Evolutionary conservation across 768 basidiomycete genomes (phyloP).

Genomic region (Termitomyces sp.): DNA sequence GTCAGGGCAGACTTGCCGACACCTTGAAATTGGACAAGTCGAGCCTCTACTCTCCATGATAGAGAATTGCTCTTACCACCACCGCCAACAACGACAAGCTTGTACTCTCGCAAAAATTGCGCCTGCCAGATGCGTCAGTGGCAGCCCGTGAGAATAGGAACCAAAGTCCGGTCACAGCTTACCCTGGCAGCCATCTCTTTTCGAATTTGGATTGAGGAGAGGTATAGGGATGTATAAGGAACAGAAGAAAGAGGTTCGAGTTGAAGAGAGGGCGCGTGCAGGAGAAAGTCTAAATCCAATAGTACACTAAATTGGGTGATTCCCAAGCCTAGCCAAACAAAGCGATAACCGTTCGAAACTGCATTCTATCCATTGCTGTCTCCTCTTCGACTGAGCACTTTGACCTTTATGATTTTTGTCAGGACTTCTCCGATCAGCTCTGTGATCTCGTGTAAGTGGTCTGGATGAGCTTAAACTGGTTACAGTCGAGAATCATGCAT

Average conservation of each 20-base stretch:
- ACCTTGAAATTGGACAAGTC: constrained; percentile 25
- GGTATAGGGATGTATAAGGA: background rate
- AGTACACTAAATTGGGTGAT: constrained; percentile 10
- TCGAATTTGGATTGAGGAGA: background rate
- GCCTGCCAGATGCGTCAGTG: constrained; percentile 41
- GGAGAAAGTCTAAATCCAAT: constrained; percentile 3
- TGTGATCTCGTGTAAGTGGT: background rate
- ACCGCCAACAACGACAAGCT: constrained; percentile 97
- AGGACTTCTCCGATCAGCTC: background rate
- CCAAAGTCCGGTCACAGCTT: constrained; percentile 8
- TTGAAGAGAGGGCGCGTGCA: constrained; percentile 9
- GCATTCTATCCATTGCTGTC: background rate
- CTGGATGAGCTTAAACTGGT: too few relatives aligned
- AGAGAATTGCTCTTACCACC: constrained; percentile 60
- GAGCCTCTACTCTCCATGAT: background rate
- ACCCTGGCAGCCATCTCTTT: constrained; percentile 35
- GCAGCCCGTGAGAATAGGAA: constrained; percentile 4
- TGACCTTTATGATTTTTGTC: background rate
- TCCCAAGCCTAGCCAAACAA: constrained; percentile 17
- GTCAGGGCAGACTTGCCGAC: constrained; percentile 82
- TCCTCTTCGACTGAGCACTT: background rate
- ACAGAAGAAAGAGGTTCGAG: constrained; percentile 1
- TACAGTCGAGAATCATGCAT: too few relatives aligned
- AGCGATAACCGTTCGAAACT: background rate
- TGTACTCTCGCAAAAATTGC: constrained; percentile 93